Evolutionary conservation across 2,329 filamentous ascomycete genomes (phyloP).

Genomic region (Penicillium capsulatum): DNA sequence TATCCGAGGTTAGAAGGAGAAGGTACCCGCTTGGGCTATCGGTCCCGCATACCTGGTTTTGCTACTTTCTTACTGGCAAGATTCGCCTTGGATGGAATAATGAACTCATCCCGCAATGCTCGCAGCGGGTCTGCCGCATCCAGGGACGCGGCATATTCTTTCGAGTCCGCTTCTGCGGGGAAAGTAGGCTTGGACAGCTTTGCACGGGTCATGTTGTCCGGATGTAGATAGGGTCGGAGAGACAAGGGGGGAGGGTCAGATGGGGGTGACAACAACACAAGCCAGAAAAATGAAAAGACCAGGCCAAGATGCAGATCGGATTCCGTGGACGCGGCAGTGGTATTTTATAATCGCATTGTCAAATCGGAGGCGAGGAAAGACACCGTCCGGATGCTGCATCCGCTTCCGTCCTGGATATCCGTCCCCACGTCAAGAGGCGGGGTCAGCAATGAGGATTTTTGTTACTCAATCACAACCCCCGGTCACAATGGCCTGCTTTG

Average conservation of each 20-base stretch:
- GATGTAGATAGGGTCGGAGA: neutral
- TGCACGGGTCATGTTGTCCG: slow-evolving; percentile 9
- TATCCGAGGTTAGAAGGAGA: slow-evolving; percentile 10
- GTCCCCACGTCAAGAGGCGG: slow-evolving; percentile 8
- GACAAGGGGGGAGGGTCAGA: neutral
- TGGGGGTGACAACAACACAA: neutral
- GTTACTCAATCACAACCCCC: too few relatives aligned
- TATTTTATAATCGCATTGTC: slow-evolving; percentile 15
- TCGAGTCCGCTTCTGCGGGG: slow-evolving; percentile 29
- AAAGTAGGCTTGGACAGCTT: slow-evolving; percentile 26
- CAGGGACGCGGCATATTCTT: slow-evolving; percentile 45
- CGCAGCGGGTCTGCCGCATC: slow-evolving; percentile 59
- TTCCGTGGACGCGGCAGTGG: neutral
- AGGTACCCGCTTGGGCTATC: neutral
- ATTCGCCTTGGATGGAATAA: slow-evolving; percentile 70
- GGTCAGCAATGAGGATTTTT: neutral
- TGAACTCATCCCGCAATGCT: slow-evolving; percentile 66
- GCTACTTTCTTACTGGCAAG: slow-evolving; percentile 60
- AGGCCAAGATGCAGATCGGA: slow-evolving; percentile 11
- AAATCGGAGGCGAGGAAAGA: slow-evolving; percentile 7
- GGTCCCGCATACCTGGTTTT: slow-evolving; percentile 28
- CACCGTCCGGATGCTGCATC: slow-evolving; percentile 15
- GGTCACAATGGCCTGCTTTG: too few relatives aligned
- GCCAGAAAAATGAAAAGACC: neutral
- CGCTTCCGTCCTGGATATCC: slow-evolving; percentile 25